These are phyloP conservation scores for Fusarium pseudograminearum DNA, from an alignment of 2,329 filamentous ascomycete genomes.

Conservation along the genomic window DNA sequence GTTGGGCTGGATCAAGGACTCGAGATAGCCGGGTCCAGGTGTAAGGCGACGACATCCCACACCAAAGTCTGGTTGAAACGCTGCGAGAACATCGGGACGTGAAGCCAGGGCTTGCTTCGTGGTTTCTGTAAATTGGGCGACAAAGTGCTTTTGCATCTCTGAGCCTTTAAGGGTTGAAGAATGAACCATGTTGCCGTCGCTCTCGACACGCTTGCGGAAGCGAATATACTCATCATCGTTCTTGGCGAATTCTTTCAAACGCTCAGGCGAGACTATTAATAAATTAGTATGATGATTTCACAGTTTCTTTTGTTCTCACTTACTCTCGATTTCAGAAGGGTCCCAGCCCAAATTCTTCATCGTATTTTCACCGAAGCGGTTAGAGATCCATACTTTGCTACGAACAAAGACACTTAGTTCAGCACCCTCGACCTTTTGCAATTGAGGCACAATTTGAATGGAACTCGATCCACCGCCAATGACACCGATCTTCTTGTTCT, in stretches of 20 bases:
- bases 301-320: not conserved
- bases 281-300: accelerated
- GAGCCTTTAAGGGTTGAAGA: not conserved
- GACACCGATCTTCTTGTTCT: not conserved
- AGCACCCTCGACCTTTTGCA: not conserved
- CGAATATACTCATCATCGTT: not conserved
- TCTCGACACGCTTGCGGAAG: constrained; percentile 7
- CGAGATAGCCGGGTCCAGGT: constrained; percentile 2
- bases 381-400: constrained; percentile 11
- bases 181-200: constrained; percentile 2
- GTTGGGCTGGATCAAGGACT: not conserved
- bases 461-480: not conserved
- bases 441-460: not conserved
- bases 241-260: not conserved
- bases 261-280: not conserved
- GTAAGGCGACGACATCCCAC: not conserved
- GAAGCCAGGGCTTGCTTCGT: not conserved
- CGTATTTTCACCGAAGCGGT: not conserved
- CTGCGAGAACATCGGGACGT: not conserved
- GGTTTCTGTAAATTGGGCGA: not conserved
- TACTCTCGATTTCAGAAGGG: not conserved
- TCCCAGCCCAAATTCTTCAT: not conserved
- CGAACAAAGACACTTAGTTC: constrained; percentile 1
- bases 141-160: not conserved
- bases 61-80: not conserved